Evolutionary conservation across 2,329 filamentous ascomycete species (phyloP).

Genomic region (Aspergillus costaricaensis): DNA sequence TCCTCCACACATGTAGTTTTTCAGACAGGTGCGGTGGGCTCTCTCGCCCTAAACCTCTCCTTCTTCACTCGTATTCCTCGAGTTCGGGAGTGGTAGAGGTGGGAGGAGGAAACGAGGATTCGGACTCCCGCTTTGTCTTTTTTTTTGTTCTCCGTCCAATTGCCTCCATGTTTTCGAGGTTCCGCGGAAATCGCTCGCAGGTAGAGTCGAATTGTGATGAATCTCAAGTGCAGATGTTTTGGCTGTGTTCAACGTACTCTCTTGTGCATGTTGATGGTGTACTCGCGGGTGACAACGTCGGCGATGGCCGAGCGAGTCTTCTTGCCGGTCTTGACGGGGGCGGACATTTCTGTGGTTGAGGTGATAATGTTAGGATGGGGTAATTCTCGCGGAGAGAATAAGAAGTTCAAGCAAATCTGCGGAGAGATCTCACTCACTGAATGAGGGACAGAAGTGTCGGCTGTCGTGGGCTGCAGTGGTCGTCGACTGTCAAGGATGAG

Average conservation of each 20-base stretch:
- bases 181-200: slow-evolving; percentile 22
- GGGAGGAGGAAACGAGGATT: background rate
- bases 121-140: background rate
- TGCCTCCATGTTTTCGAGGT: slow-evolving; percentile 20
- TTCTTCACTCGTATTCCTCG: background rate
- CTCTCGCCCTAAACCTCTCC: background rate
- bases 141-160: slow-evolving; percentile 38
- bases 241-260: slow-evolving; percentile 68
- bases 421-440: slow-evolving; percentile 34
- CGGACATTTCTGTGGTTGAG: slow-evolving; percentile 62
- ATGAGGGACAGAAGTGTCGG: slow-evolving; percentile 36
- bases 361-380: slow-evolving; percentile 15
- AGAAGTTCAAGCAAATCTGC: background rate
- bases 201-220: background rate
- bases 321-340: slow-evolving; percentile 65
- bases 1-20: slow-evolving; percentile 12
- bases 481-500: slow-evolving; percentile 35
- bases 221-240: background rate
- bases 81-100: background rate
- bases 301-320: slow-evolving; percentile 90
- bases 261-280: slow-evolving; percentile 99
- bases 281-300: slow-evolving; percentile 99
- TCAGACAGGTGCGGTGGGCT: background rate
- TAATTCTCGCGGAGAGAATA: background rate
- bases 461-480: slow-evolving; percentile 42